phyloP scores from a whole-genome alignment of 139 green algal genomes.

The Picochlorum sp. region DNA sequence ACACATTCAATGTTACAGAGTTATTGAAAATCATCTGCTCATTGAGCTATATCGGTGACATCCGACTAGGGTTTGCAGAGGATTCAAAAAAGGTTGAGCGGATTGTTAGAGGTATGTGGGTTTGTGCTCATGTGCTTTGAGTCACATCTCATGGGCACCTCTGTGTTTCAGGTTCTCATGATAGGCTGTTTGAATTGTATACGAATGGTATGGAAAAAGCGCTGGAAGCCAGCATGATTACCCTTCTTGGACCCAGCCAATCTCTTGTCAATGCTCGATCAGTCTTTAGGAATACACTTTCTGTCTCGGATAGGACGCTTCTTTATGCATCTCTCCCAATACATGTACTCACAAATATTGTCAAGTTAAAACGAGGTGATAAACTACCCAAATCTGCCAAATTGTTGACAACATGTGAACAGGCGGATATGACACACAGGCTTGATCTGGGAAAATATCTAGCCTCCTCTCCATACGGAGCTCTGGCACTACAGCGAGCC shows the following conservation, averaged over 20 bases:
- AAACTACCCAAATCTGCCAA: neutral
- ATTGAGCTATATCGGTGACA: slow-evolving; percentile 77
- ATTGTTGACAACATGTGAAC: neutral
- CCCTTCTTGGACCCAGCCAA: neutral
- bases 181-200: neutral
- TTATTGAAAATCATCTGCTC: slow-evolving; percentile 54
- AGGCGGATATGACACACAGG: neutral
- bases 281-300: neutral
- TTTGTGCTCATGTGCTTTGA: no score
- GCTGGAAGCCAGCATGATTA: slow-evolving; percentile 7
- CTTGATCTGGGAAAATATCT: neutral
- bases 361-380: neutral
- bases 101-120: slow-evolving; percentile 43
- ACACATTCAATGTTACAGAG: slow-evolving; percentile 43
- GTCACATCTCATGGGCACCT: no score
- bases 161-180: neutral
- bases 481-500: slow-evolving; percentile 6
- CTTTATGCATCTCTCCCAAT: slow-evolving; percentile 13
- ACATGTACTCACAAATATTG: neutral
- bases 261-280: neutral
- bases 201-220: neutral
- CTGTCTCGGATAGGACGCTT: slow-evolving; percentile 1
- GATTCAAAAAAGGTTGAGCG: slow-evolving; percentile 70
- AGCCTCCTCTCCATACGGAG: neutral
- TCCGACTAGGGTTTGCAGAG: slow-evolving; percentile 65